These are phyloP conservation scores for Lentinula boryana DNA, from an alignment of 768 basidiomycete genomes.

Conservation along the genomic window DNA sequence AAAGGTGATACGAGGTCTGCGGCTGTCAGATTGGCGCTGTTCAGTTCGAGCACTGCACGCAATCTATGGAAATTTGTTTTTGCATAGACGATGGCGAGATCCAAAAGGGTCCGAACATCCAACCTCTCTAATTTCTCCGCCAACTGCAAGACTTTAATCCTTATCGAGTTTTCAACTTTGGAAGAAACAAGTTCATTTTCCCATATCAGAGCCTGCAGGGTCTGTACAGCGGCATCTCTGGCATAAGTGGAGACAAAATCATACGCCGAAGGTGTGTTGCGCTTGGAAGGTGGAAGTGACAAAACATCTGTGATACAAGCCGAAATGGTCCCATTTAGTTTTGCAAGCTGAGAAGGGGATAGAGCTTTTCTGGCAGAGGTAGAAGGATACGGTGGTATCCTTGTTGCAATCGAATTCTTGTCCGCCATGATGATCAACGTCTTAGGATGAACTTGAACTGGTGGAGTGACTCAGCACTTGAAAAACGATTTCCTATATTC, in stretches of 20 bases:
- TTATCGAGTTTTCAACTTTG: conserved; percentile 39
- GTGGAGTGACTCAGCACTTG: neutral
- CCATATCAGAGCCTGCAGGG: conserved; percentile 59
- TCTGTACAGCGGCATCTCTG: conserved; percentile 46
- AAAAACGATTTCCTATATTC: neutral
- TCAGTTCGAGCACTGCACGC: conserved; percentile 33
- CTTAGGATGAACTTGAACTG: neutral
- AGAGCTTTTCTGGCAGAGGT: conserved; percentile 38
- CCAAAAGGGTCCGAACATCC: conserved; percentile 51
- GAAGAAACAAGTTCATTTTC: conserved; percentile 21
- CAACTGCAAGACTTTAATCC: conserved; percentile 43
- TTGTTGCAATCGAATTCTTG: neutral
- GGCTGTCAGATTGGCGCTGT: conserved; percentile 24
- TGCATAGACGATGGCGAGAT: conserved; percentile 56
- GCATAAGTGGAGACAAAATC: conserved; percentile 54
- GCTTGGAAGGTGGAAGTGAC: conserved; percentile 40
- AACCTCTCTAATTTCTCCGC: conserved; percentile 50
- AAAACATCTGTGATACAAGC: conserved; percentile 41
- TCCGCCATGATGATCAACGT: neutral
- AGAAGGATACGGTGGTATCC: conserved; percentile 52
- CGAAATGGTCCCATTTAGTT: conserved; percentile 42
- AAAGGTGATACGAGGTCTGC: conserved; percentile 54
- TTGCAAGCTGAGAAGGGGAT: conserved; percentile 44
- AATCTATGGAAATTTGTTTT: conserved; percentile 36
- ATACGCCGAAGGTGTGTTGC: conserved; percentile 36